Evolutionary conservation across 139 green algal species (phyloP), one percentile per base, ranked within the genome.

Genomic region (Spirogloea muscicola): DNA sequence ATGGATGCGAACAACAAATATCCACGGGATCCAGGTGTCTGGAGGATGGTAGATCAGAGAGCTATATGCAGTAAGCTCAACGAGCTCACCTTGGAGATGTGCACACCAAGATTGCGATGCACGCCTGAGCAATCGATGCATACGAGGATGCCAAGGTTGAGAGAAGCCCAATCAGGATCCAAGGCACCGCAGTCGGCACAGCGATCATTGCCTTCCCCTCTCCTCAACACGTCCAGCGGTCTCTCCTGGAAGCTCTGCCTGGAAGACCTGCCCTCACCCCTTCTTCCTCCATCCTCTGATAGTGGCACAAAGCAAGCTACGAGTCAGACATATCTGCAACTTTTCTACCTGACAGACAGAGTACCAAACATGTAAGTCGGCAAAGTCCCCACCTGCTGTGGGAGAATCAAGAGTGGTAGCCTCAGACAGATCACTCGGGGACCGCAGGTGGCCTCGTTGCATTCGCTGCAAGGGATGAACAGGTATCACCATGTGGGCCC

Each of bases 101-200:
- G 90, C 5, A 95, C 90, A 16, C 92, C 92, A 37, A 97, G 81
- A 69, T 91, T 84, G 18, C 92, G 85, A 82, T 97, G 92, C 39
- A 94, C 79, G 10, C 92, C 91, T 3, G 78, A 89, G 83, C 92
- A 97, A 72, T 93, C 85, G 36, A 97, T 96, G 80, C 93, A 97
- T 57, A 96, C 74, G 16, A 95, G 74, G 31, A 93, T 76, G 33
- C 91, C 91, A 13, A 96, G 79, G 79, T 97, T 96, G 29, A 97
- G 74, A 0, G 77, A 90, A 27, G 90, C 91, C 93, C 93, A 97
- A 57, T 95, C 90, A 1, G 93, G 93, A 42, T 90, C 82, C 0
- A 74, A 27, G 0, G 87, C 79, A 2, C 88, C 87, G 77, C 92
- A 97, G 84, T 97, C 92, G 13, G 79, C 88, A 71, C 92, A 97